Conservation (phyloP, 192 early-diverging fungal genomes). For the Phycomyces nitens region DNA sequence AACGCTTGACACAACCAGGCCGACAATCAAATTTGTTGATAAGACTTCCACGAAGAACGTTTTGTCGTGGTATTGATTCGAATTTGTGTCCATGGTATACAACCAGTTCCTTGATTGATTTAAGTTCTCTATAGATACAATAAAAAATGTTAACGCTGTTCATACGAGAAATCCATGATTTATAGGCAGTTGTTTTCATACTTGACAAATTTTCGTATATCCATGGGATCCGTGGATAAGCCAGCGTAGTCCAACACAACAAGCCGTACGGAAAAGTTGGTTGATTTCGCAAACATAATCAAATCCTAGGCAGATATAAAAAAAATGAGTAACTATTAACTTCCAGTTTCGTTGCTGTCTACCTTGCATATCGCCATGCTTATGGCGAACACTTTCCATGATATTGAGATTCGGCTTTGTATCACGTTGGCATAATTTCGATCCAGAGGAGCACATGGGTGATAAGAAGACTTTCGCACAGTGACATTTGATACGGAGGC, state of each 20-base stretch:
- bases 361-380: conserved; percentile 4
- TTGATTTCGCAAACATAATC: conserved; percentile 7
- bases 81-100: conserved; percentile 6
- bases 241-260: conserved; percentile 5
- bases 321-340: not conserved
- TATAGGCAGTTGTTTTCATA: conserved; percentile 5
- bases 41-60: conserved; percentile 4
- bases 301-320: conserved; percentile 1
- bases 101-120: conserved; percentile 7
- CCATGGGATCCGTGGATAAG: conserved; percentile 6
- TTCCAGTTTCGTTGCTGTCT: conserved; percentile 5
- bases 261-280: conserved; percentile 6
- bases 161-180: conserved; percentile 4
- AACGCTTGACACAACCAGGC: conserved; percentile 6
- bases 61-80: conserved; percentile 6
- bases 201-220: conserved; percentile 6
- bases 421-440: conserved; percentile 4
- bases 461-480: conserved; percentile 7
- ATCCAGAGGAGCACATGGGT: conserved; percentile 6
- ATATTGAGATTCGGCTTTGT: not conserved
- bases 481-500: conserved; percentile 4
- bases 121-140: conserved; percentile 1
- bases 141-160: not conserved
- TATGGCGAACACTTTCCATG: conserved; percentile 6
- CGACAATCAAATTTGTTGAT: conserved; percentile 8